phyloP scores from a whole-genome alignment of 495 filamentous ascomycete genomes.

The Neurospora sp. region DNA sequence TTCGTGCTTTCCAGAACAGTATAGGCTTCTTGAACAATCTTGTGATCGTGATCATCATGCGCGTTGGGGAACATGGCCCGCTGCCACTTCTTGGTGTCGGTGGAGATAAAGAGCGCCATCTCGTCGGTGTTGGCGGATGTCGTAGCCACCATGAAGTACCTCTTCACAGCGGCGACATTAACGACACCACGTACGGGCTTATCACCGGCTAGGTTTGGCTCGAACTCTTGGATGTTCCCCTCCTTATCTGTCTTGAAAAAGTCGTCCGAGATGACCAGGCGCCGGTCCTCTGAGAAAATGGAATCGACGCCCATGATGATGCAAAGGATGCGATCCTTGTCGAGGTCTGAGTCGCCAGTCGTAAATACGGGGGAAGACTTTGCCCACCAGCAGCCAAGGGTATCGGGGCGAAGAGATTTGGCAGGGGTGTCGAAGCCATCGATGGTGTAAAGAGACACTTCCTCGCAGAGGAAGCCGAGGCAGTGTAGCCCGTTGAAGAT shows the following conservation, averaged over 20 bases:
- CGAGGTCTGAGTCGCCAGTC: conserved; percentile 46
- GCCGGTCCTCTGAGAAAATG: conserved; percentile 51
- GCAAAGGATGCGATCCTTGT: conserved; percentile 63
- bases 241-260: conserved; percentile 50
- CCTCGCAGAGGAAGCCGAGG: conserved; percentile 41
- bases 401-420: conserved; percentile 50
- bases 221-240: conserved; percentile 44
- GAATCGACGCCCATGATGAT: conserved; percentile 58
- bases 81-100: conserved; percentile 78
- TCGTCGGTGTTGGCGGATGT: conserved; percentile 72
- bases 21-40: conserved; percentile 76
- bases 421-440: conserved; percentile 65
- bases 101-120: conserved; percentile 72
- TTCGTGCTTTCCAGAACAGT: conserved; percentile 91
- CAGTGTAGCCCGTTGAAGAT: conserved; percentile 71
- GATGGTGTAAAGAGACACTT: conserved; percentile 63
- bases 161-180: conserved; percentile 69
- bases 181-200: conserved; percentile 64
- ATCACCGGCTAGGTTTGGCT: conserved; percentile 64
- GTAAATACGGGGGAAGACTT: conserved; percentile 62
- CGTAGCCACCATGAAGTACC: conserved; percentile 74
- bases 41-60: conserved; percentile 45
- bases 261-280: conserved; percentile 67
- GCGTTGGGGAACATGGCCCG: conserved; percentile 66
- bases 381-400: conserved; percentile 74